These are phyloP conservation scores for Gnetum montanum DNA, from an alignment of 75 land plant genomes.

Conservation along the genomic window DNA sequence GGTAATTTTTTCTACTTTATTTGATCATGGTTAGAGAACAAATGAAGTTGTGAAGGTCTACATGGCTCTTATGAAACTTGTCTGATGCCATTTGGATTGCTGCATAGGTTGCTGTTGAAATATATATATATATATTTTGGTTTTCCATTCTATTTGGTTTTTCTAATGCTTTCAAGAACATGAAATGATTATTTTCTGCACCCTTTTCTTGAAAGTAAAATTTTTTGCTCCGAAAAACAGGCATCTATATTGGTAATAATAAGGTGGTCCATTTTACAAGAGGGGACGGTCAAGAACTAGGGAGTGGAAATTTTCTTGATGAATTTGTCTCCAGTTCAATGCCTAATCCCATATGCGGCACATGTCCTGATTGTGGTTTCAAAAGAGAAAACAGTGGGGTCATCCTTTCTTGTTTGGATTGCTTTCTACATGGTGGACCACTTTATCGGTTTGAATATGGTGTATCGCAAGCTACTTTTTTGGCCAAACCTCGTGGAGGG, in stretches of 20 bases:
- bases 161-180: too few relatives aligned
- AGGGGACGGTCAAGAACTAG: slow-evolving; percentile 62
- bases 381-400: slow-evolving; percentile 26
- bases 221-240: too few relatives aligned
- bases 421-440: slow-evolving; percentile 28
- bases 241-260: slow-evolving; percentile 68
- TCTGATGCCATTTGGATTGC: too few relatives aligned
- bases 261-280: slow-evolving; percentile 86
- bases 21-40: too few relatives aligned
- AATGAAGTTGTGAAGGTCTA: too few relatives aligned
- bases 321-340: slow-evolving; percentile 38
- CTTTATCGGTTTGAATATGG: slow-evolving; percentile 38
- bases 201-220: too few relatives aligned
- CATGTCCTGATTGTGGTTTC: slow-evolving; percentile 16
- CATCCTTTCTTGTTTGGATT: slow-evolving; percentile 23
- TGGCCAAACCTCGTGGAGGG: slow-evolving; percentile 23
- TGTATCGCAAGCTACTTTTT: slow-evolving; percentile 11
- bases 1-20: too few relatives aligned
- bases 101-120: too few relatives aligned
- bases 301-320: slow-evolving; percentile 55
- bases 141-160: too few relatives aligned
- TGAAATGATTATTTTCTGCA: too few relatives aligned
- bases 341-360: slow-evolving; percentile 8
- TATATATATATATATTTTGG: too few relatives aligned
- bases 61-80: too few relatives aligned